Evolutionary conservation across 2,329 filamentous ascomycete species (phyloP).

Genomic region (Orbilia javanica): DNA sequence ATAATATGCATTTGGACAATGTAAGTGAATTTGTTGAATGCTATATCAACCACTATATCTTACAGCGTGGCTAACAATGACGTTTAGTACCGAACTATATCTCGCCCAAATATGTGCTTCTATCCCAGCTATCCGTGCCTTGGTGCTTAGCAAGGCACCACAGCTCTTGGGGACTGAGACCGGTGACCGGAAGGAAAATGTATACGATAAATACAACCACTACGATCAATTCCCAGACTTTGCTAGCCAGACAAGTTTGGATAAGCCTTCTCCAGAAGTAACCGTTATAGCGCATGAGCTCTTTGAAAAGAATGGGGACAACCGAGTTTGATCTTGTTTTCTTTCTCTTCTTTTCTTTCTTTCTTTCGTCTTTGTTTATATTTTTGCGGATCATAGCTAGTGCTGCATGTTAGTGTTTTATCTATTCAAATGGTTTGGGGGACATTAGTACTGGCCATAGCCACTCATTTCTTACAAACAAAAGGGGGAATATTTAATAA

Average conservation of each 20-base stretch:
- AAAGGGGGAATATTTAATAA: too few relatives aligned
- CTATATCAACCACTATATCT: background rate
- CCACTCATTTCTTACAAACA: too few relatives aligned
- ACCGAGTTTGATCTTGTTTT: conserved; percentile 8
- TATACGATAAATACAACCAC: conserved; percentile 30
- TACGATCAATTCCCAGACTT: conserved; percentile 41
- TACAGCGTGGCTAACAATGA: background rate
- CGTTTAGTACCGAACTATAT: conserved; percentile 28
- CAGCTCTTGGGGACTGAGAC: conserved; percentile 24
- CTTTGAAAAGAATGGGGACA: conserved; percentile 13
- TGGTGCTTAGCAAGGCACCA: conserved; percentile 28
- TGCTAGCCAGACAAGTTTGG: conserved; percentile 24
- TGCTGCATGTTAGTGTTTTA: too few relatives aligned
- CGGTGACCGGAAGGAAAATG: conserved; percentile 9
- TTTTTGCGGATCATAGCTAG: too few relatives aligned
- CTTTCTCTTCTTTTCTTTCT: background rate
- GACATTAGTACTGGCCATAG: too few relatives aligned
- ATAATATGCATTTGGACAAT: conserved; percentile 48
- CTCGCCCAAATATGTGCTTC: conserved; percentile 40
- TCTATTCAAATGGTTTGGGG: too few relatives aligned
- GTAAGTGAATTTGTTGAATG: background rate
- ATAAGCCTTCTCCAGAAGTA: conserved; percentile 23
- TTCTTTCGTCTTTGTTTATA: too few relatives aligned
- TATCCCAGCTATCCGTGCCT: conserved; percentile 36
- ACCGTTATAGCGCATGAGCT: conserved; percentile 15